Conservation (phyloP, 768 basidiomycete genomes). For the Lentinula guzmanii region DNA sequence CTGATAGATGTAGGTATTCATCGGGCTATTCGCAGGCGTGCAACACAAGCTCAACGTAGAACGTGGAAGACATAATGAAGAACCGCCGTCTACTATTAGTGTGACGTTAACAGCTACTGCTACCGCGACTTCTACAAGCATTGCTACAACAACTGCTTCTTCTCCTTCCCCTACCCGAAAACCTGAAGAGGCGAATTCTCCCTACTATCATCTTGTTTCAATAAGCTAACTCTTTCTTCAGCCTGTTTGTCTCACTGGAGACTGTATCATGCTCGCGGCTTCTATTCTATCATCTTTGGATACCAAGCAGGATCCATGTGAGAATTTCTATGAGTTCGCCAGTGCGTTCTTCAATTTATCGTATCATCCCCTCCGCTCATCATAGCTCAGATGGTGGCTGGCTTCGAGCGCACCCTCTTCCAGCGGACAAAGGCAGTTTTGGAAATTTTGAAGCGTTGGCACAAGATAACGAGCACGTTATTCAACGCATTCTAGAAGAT, state of each 20-base stretch:
- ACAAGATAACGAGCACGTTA: constrained; percentile 70
- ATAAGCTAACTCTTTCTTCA: constrained; percentile 19
- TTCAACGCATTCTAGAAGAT: constrained; percentile 64
- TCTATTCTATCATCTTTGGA: constrained; percentile 80
- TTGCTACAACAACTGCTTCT: constrained; percentile 33
- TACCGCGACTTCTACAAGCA: constrained; percentile 36
- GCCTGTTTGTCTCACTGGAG: constrained; percentile 66
- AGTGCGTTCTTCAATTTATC: constrained; percentile 47
- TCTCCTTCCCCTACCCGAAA: constrained; percentile 44
- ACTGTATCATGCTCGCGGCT: constrained; percentile 81
- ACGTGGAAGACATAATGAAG: constrained; percentile 29
- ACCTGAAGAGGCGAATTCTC: constrained; percentile 42
- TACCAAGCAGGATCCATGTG: constrained; percentile 82
- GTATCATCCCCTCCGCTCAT: constrained; percentile 5
- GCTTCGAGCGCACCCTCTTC: constrained; percentile 77
- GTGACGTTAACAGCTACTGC: constrained; percentile 31
- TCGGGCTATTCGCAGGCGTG: constrained; percentile 89
- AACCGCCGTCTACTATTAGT: constrained; percentile 7
- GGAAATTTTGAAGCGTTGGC: constrained; percentile 70
- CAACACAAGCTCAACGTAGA: constrained; percentile 67
- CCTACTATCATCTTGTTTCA: constrained; percentile 1
- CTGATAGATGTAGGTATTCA: constrained; percentile 51
- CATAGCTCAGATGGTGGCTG: constrained; percentile 77
- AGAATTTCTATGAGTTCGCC: constrained; percentile 90
- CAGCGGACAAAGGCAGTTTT: constrained; percentile 73